Evolutionary conservation across 495 filamentous ascomycete species (phyloP), one percentile per base, ranked within the genome.

Genomic region (Penicillium crystallinum): DNA sequence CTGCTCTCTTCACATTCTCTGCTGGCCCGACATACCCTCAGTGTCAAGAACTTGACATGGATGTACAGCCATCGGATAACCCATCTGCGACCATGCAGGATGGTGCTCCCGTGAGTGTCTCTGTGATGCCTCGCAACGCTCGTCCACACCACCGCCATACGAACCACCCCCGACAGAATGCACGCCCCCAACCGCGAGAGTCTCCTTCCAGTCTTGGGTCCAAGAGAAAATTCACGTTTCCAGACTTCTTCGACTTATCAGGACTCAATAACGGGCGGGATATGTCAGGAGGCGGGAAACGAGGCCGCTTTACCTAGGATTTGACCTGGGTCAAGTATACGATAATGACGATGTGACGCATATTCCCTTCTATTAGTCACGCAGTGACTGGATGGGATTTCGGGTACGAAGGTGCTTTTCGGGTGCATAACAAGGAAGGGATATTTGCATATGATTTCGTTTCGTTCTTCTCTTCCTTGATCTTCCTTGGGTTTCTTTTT

Each of bases 181-280:
- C 66, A 29, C 72, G 83, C 51, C 61, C 67, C 40, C 59, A 73
- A 1, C 59, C 70, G n/a, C 66, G 72, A 57, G 56, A 67, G 56
- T 47, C 69, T 42, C 57, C 70, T 58, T 53, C 75, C 80, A 40
- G 80, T 76, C 15, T 78, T 61, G 90, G 91, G 0, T 85, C 85
- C 23, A 96, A 96, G 70, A 80, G 91, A 14, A 84, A 88, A 57
- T 74, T 87, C 52, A 82, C 86, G 36, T 79, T 90, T 33, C 79
- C 80, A 2, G 91, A 96, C 50, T 85, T 91, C 53, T 95, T 95
- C 56, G 89, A 93, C 55, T 66, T 96, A n/a, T 81, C 81, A 6
- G 80, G 78, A 35, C 55, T 88, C 33, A 76, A 80, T 21, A 80
- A 86, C 53, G 77, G 78, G 11, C 82, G 83, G 54, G 89, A 91